Conservation (phyloP, 208 protist species). For the Herpetomonas muscarum region DNA sequence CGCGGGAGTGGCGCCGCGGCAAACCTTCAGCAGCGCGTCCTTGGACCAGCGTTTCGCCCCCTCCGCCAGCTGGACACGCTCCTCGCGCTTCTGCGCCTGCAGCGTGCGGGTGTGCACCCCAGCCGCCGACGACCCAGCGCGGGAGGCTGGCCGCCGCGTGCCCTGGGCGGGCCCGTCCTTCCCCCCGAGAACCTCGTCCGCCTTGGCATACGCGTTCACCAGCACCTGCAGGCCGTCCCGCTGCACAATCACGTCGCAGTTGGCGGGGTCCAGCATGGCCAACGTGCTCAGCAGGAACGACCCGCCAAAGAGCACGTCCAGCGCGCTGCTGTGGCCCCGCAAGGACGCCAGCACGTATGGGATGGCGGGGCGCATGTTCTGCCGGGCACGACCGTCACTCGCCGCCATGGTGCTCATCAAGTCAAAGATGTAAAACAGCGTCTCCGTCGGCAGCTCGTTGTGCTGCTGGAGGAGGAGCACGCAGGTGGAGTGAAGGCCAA, state of each 20-base stretch:
- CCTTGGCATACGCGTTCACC: slow-evolving; percentile 46
- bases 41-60: slow-evolving; percentile 52
- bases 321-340: slow-evolving; percentile 28
- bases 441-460: slow-evolving; percentile 31
- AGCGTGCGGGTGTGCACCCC: slow-evolving; percentile 6
- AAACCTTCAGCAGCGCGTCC: slow-evolving; percentile 60
- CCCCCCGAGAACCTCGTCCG: slow-evolving; percentile 10
- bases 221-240: slow-evolving; percentile 62
- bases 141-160: slow-evolving; percentile 14
- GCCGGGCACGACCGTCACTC: slow-evolving; percentile 32
- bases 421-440: slow-evolving; percentile 69
- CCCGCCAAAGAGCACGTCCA: slow-evolving; percentile 65
- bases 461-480: slow-evolving; percentile 55
- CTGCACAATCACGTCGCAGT: slow-evolving; percentile 55
- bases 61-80: slow-evolving; percentile 31
- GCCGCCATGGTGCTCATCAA: slow-evolving; percentile 66
- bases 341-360: slow-evolving; percentile 58
- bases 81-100: slow-evolving; percentile 10
- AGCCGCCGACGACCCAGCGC: too few relatives aligned
- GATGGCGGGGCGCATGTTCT: slow-evolving; percentile 53
- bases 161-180: slow-evolving; percentile 5
- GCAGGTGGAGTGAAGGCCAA: slow-evolving; percentile 54
- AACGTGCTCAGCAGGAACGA: slow-evolving; percentile 58
- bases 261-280: slow-evolving; percentile 52
- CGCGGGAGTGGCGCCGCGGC: slow-evolving; percentile 14